Evolutionary conservation across 2,329 filamentous ascomycete genomes (phyloP).

Genomic region (Rutstroemia sp.): DNA sequence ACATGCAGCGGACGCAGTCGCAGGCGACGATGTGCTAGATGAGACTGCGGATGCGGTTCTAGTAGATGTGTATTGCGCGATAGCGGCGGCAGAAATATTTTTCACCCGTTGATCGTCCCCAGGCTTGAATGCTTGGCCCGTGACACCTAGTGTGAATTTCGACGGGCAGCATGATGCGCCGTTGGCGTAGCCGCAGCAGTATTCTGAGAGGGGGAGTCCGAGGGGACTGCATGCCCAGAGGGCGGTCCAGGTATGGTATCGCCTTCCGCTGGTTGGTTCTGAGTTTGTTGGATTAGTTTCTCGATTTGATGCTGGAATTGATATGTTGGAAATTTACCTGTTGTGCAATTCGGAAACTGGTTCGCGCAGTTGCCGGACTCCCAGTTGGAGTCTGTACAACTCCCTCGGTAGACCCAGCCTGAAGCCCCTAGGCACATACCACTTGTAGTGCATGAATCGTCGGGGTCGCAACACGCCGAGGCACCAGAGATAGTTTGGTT

Average conservation of each 20-base stretch:
- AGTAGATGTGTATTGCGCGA: not conserved
- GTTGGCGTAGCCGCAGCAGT: not conserved
- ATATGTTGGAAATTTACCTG: not conserved
- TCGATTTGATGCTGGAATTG: no score
- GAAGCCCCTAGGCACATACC: not conserved
- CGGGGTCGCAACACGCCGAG: not conserved
- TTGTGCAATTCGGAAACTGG: not conserved
- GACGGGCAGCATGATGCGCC: not conserved
- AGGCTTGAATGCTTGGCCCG: not conserved
- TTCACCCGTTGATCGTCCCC: not conserved
- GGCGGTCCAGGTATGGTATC: not conserved
- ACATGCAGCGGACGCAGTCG: not conserved
- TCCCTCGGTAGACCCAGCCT: not conserved
- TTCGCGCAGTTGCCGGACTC: not conserved
- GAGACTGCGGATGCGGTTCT: not conserved
- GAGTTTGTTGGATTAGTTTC: no score
- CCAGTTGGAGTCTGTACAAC: not conserved
- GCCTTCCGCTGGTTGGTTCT: not conserved
- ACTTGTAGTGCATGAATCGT: not conserved
- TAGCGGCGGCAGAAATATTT: not conserved
- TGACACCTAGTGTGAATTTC: not conserved
- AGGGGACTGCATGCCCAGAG: not conserved
- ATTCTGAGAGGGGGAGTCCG: not conserved
- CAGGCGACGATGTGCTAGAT: no score
- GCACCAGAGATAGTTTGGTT: slow-evolving; percentile 9